Base-by-base conservation (phyloP, 2,329 filamentous ascomycete species). In the Claviceps africana region DNA sequence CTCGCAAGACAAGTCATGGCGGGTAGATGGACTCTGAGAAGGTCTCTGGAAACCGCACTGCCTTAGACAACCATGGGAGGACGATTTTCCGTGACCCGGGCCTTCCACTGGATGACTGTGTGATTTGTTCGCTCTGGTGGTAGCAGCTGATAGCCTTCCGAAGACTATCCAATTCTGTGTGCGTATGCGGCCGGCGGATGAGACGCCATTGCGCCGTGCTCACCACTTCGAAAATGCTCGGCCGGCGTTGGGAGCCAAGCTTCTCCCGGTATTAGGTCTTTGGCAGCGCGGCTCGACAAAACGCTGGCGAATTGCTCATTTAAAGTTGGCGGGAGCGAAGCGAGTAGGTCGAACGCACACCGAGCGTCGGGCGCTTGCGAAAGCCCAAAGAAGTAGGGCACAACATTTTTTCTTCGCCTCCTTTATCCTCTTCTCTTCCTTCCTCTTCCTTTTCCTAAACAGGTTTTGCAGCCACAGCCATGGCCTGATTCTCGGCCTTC, bases 401-500 rank as follows among this genome's bases (percentile, higher is more conserved):
- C 22, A 31, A 48, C 31, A 31, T 17, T 22, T 3, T 35, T 19
- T 37, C 11, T 31, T 21, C 21, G 46, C 52, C 22, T 54, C 49
- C 44, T 51, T 57, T 6, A 37, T 17, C n/a, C n/a, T n/a, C n/a
- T n/a, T n/a, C n/a, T n/a, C n/a, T n/a, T n/a, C n/a, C n/a, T n/a
- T n/a, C n/a, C n/a, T n/a, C n/a, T n/a, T n/a, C n/a, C n/a, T 17
- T 6, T 37, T 33, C 31, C 58, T 67, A 67, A 52, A 62, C 61
- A 48, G 60, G 56, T 54, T 63, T 64, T 28, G 60, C 57, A 2
- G 64, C 46, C 31, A 19, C 64, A 7, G 62, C 64, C 19, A 65
- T 67, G n/a, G 76, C 76, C 44, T 70, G 65, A 53, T 82, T 72
- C 57, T 74, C 77, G 40, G 73, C 75, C 70, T 83, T 85, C 47